Base-by-base conservation (phyloP, 1,284 basidiomycete genomes). In the Lentinula novae-zelandiae region DNA sequence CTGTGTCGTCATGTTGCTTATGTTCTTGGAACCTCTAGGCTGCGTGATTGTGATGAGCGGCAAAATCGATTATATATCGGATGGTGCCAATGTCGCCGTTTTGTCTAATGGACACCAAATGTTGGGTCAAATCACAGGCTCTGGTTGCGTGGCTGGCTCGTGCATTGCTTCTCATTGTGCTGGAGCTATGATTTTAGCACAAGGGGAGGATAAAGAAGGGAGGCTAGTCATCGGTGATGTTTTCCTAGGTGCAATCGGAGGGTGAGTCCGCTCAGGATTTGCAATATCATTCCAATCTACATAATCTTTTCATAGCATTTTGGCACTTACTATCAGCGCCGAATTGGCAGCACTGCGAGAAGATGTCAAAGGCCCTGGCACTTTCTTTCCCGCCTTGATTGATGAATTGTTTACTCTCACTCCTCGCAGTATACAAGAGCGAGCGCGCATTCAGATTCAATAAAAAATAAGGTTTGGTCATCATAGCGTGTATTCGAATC, bases 1-100 rank as follows among this genome's bases (percentile, higher is more conserved):
- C 15, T 33, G 20, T 22, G 52, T 52, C n/a, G 33, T 57, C 36
- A 52, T 4, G 40, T 20, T 36, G 39, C 39, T 33, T 10, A 49
- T 36, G 39, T 51, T 10, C 5, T 40, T 5, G 52, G 15, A 2
- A 58, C 13, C 7, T 36, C 20, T 61, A 93, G 92, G 87, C 58
- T 91, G 92, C 64, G 78, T 97, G 53, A 80, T 97, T 38, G 89
- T 90, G 13, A 80, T 98, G 65, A 95, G 94, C 0, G 96, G 96
- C 0, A 78, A 82, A 46, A 80, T 74, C 0, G 96, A 98, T 73
- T 98, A 92, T 73, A 77, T 98, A 52, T 94, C 93, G 0, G 92
- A 98, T 70, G 96, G 96, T 1, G 68, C 76, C 4, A 78, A 75
- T 3, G 87, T 92, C 2, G 78, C 94, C 33, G 79, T 82, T 27